Evolutionary conservation across 2,329 filamentous ascomycete genomes (phyloP), one percentile per base, ranked within the genome.

Genomic region (Penicillium expansum): DNA sequence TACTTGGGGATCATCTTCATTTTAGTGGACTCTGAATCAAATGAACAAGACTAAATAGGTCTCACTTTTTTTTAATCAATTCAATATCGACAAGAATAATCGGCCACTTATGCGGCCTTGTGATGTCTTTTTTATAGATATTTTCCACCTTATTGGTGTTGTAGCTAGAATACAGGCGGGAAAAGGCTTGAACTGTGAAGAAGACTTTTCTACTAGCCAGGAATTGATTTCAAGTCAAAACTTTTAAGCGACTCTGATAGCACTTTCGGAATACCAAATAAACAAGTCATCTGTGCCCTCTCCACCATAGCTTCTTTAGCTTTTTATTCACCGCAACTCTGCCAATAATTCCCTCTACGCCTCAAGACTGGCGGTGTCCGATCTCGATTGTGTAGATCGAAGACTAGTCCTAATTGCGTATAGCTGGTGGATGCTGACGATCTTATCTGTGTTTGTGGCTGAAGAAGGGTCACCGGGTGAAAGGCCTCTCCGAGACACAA

Each of bases 371-470:
- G 47, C 53, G 53, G 47, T 52, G 41, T 56, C 41, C 30, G 48
- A 56, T 56, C 39, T 50, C 16, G 32, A 55, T 52, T 9, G 11
- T 22, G 5, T 35, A 30, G 37, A 41, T 53, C 51, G 29, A n/a
- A 49, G 27, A 32, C 44, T 55, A 49, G 52, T 49, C 52, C 41
- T 20, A 53, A 48, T 48, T 8, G 14, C 33, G 51, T 48, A 13
- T 48, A 48, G 51, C 35, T 20, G 18, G 52, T 54, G 52, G 52
- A 42, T 55, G 41, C 20, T 6, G 52, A 20, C 37, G 37, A 50
- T 55, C 52, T 50, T 55, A 43, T 49, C 52, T 42, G 27, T 10
- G 10, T 54, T 54, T 3, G 52, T 41, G 47, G 29, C 35, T 22
- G 35, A 33, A 50, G 37, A 51, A 41, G 37, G 18, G 18, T 33